Percentiles rank a stretch among this genome's conserved stretches.
phyloP scores from a whole-genome alignment of 768 basidiomycete species.

The Mycena galericulata region DNA sequence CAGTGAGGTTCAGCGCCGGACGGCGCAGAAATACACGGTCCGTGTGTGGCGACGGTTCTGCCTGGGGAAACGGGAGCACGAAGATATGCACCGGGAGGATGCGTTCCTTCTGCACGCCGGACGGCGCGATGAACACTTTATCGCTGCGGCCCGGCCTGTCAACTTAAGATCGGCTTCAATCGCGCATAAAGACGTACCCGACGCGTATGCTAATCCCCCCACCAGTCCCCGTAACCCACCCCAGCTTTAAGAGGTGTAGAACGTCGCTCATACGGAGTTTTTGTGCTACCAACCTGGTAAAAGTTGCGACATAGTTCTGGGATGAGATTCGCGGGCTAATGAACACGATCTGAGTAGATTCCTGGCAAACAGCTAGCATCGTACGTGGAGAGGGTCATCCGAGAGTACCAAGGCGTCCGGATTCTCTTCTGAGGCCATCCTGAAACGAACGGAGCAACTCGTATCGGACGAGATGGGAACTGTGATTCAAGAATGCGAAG shows the following conservation, averaged over 20 bases:
- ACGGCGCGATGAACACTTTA: conserved; percentile 88
- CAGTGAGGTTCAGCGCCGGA: conserved; percentile 78
- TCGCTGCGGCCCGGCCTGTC: conserved; percentile 55
- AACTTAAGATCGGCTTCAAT: neutral
- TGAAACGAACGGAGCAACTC: conserved; percentile 7
- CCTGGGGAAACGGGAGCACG: conserved; percentile 83
- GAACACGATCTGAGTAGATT: conserved; percentile 13
- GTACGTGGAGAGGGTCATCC: conserved; percentile 71
- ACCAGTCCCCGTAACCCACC: conserved; percentile 95
- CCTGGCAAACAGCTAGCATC: conserved; percentile 34
- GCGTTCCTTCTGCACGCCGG: conserved; percentile 92
- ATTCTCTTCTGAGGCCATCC: conserved; percentile 30
- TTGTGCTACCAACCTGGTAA: conserved; percentile 61
- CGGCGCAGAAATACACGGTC: conserved; percentile 85
- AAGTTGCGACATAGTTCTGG: conserved; percentile 87
- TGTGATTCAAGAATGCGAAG: conserved; percentile 9
- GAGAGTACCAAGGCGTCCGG: conserved; percentile 69
- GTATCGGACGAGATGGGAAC: conserved; percentile 8
- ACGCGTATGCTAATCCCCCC: conserved; percentile 82
- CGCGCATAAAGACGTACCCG: conserved; percentile 58
- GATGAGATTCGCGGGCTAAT: conserved; percentile 91
- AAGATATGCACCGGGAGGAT: conserved; percentile 89
- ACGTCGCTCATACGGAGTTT: neutral
- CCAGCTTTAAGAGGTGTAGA: conserved; percentile 57
- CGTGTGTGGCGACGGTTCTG: conserved; percentile 67